Base-by-base conservation (phyloP, 2,329 filamentous ascomycete species). In the Rhytidhysteron rufulum region DNA sequence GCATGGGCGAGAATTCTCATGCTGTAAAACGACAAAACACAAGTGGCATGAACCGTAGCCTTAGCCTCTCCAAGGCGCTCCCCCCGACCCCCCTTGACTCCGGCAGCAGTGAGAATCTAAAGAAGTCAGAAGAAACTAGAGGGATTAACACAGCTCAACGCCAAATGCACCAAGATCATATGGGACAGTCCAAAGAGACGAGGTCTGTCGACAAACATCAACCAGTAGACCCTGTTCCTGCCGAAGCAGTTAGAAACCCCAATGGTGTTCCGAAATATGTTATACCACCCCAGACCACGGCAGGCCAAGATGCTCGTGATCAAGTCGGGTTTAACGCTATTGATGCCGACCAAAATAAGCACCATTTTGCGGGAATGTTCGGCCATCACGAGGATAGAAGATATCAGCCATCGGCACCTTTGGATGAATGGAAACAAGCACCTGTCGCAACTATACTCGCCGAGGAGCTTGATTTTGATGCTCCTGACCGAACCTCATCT, bases 351-450 rank as follows among this genome's bases (percentile, higher is more conserved):
- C 48, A 58, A 18, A 51, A 58, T n/a, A 60, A 62, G 24, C 42
- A 46, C 19, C 44, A 47, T 63, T 68, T 42, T 49, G 37, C 47
- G 17, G 39, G 54, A 34, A 24, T 58, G 4, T 54, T 61, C 27
- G 49, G 70, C 60, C 29, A 73, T 63, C 46, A 66, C 62, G 61
- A 60, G 63, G 61, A 73, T 57, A 49, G 68, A 58, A 30, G 54
- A 9, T 88, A 86, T 56, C 65, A 78, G 21, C 70, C 77, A 4
- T 73, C 79, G 0, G 66, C 70, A 40, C 81, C 79, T 55, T 68
- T 90, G 6, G 78, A 86, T 24, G 71, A 75, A 37, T 74, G 72
- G 72, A 68, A 58, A 42, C 53, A 54, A 31, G 72, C 65, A 3
- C 59, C 60, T 11, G 50, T 62, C 15, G 69, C 64, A 13, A 57